phyloP scores from a whole-genome alignment of 192 early-diverging fungal genomes.

The Coemansia aciculifera region DNA sequence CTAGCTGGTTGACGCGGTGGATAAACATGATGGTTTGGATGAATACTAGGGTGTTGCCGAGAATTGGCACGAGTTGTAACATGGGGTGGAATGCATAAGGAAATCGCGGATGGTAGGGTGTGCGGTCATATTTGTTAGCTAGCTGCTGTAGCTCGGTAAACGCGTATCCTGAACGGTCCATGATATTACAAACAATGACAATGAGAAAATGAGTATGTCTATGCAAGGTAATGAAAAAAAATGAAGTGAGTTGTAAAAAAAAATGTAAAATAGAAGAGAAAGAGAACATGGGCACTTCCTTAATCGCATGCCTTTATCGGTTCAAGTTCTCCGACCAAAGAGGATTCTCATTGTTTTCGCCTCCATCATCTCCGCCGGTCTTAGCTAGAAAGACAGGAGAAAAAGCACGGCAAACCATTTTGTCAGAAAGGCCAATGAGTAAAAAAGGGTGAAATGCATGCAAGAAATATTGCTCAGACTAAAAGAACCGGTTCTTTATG shows the following conservation, averaged over 20 bases:
- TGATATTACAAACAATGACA: neutral
- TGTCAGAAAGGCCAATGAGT: neutral
- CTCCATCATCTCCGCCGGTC: neutral
- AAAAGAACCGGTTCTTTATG: slow-evolving; percentile 2
- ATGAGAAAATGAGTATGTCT: neutral
- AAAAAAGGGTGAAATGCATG: slow-evolving; percentile 1
- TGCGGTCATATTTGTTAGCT: slow-evolving; percentile 27
- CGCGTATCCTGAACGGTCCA: slow-evolving; percentile 9
- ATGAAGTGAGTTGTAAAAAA: slow-evolving; percentile 7
- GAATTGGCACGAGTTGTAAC: slow-evolving; percentile 35
- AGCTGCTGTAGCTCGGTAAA: slow-evolving; percentile 16
- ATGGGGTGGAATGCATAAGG: slow-evolving; percentile 31
- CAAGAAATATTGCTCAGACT: slow-evolving; percentile 3
- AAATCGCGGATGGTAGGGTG: slow-evolving; percentile 13
- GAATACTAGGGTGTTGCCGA: slow-evolving; percentile 46
- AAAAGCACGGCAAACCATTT: slow-evolving; percentile 1
- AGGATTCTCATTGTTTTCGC: no score
- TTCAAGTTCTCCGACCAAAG: neutral
- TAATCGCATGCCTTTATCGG: neutral
- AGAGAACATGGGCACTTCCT: neutral
- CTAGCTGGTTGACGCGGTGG: slow-evolving; percentile 16
- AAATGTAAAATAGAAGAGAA: slow-evolving; percentile 1
- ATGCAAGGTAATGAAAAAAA: slow-evolving; percentile 15
- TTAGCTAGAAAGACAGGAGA: neutral
- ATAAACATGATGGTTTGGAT: slow-evolving; percentile 29